Percentiles rank a stretch among this genome's conserved stretches.
Evolutionary conservation across 2,329 filamentous ascomycete genomes (phyloP).

Genomic region (Hirsutella thompsonii): DNA sequence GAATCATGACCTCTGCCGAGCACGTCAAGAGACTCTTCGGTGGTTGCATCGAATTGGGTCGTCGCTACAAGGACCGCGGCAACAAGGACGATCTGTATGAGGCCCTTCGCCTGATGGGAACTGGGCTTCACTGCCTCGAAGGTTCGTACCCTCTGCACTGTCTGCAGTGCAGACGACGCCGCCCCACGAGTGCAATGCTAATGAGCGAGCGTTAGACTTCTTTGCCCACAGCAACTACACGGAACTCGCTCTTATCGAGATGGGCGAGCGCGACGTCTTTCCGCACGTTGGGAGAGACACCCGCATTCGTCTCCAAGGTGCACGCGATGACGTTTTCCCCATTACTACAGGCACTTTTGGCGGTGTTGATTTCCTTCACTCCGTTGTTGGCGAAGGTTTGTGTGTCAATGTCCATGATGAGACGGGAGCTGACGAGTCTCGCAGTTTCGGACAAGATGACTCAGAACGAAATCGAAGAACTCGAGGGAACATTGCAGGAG

Average conservation of each 20-base stretch:
- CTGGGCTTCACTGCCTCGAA: constrained; percentile 80
- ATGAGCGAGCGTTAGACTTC: constrained; percentile 44
- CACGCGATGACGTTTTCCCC: constrained; percentile 57
- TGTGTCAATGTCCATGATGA: not conserved
- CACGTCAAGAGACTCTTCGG: constrained; percentile 64
- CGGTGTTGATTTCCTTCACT: constrained; percentile 88
- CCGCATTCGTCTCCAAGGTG: constrained; percentile 56
- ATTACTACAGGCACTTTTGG: constrained; percentile 87
- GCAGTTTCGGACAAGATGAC: constrained; percentile 75
- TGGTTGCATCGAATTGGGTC: constrained; percentile 66
- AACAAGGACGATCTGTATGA: constrained; percentile 69
- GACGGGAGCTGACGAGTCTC: not conserved
- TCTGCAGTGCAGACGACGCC: not conserved
- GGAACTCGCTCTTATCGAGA: constrained; percentile 76
- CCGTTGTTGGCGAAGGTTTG: constrained; percentile 57
- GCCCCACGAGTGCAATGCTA: not conserved
- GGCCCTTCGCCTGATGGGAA: constrained; percentile 74
- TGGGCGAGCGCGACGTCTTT: constrained; percentile 72
- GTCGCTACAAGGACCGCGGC: constrained; percentile 47
- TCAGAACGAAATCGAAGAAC: constrained; percentile 79
- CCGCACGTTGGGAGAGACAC: constrained; percentile 74
- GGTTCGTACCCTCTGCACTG: constrained; percentile 24
- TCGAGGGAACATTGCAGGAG: constrained; percentile 68
- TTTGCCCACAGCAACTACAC: constrained; percentile 89
- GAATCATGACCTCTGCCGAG: constrained; percentile 70